These are phyloP conservation scores for Cyberlindnera suaveolens DNA, from an alignment of 805 yeast genomes.

Conservation along the genomic window DNA sequence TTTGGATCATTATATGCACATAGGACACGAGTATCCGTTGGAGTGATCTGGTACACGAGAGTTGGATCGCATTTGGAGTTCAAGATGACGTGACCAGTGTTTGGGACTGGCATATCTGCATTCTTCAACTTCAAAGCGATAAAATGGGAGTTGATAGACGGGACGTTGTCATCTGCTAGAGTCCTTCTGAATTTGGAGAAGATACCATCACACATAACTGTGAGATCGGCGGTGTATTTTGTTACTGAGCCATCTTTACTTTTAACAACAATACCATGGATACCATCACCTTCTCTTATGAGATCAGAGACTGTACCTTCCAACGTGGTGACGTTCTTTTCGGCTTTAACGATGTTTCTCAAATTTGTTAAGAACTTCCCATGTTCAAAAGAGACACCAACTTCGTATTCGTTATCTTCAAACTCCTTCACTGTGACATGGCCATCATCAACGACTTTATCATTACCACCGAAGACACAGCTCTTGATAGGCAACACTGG, in stretches of 20 bases:
- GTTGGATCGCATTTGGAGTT: slow-evolving; percentile 80
- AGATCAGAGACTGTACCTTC: slow-evolving; percentile 80
- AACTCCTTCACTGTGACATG: slow-evolving; percentile 45
- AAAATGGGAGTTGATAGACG: slow-evolving; percentile 75
- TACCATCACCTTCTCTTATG: slow-evolving; percentile 48
- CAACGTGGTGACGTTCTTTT: slow-evolving; percentile 67
- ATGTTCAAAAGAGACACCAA: slow-evolving; percentile 89
- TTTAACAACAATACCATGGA: slow-evolving; percentile 72
- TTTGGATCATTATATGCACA: slow-evolving; percentile 77
- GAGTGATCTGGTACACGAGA: slow-evolving; percentile 79
- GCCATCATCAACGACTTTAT: slow-evolving; percentile 41
- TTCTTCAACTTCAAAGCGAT: slow-evolving; percentile 74
- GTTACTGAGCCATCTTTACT: slow-evolving; percentile 36
- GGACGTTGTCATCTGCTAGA: slow-evolving; percentile 52
- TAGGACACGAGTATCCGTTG: slow-evolving; percentile 76
- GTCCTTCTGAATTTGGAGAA: slow-evolving; percentile 87
- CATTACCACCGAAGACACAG: slow-evolving; percentile 54
- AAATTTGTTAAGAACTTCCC: slow-evolving; percentile 80
- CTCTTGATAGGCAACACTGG: slow-evolving; percentile 45
- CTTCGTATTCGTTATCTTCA: slow-evolving; percentile 49
- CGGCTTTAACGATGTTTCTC: slow-evolving; percentile 59
- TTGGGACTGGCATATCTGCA: slow-evolving; percentile 66
- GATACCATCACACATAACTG: slow-evolving; percentile 87
- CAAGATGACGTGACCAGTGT: slow-evolving; percentile 85
- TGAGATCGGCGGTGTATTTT: slow-evolving; percentile 52